phyloP scores from a whole-genome alignment of 345 rosid species.

The Arabis hirsuta region DNA sequence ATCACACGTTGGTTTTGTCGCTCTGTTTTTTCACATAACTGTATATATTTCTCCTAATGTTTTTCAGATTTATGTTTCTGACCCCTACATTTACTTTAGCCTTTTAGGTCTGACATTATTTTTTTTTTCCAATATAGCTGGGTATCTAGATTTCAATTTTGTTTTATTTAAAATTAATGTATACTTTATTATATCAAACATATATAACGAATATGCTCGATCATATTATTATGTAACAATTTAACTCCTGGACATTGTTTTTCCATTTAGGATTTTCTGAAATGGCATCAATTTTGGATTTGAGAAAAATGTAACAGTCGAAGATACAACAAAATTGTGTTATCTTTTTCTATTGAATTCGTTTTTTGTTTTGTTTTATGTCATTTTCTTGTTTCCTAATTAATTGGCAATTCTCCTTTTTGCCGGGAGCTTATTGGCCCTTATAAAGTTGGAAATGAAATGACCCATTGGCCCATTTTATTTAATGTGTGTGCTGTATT shows the following conservation, averaged over 20 bases:
- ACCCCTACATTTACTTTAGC: slow-evolving; percentile 24
- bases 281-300: not conserved
- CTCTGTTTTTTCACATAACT: slow-evolving; percentile 24
- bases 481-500: slow-evolving; percentile 35
- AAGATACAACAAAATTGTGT: not conserved
- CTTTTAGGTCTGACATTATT: slow-evolving; percentile 20
- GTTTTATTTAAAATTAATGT: slow-evolving; percentile 6
- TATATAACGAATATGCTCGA: too few species aligned
- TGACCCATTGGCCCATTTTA: slow-evolving; percentile 38
- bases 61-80: slow-evolving; percentile 34
- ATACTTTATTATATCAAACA: not conserved
- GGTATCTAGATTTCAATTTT: not conserved
- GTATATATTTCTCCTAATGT: slow-evolving; percentile 24
- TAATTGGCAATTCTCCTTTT: slow-evolving; percentile 2
- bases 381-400: slow-evolving; percentile 31
- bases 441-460: slow-evolving; percentile 41
- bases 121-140: not conserved
- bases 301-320: not conserved
- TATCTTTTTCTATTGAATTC: not conserved
- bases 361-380: not conserved
- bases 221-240: too few species aligned
- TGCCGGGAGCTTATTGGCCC: slow-evolving; percentile 38
- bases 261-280: not conserved
- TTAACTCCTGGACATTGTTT: not conserved
- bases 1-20: slow-evolving; percentile 32